These are phyloP conservation scores for Hypoxylon sp. DNA, from an alignment of 2,329 filamentous ascomycete genomes.

Conservation along the genomic window DNA sequence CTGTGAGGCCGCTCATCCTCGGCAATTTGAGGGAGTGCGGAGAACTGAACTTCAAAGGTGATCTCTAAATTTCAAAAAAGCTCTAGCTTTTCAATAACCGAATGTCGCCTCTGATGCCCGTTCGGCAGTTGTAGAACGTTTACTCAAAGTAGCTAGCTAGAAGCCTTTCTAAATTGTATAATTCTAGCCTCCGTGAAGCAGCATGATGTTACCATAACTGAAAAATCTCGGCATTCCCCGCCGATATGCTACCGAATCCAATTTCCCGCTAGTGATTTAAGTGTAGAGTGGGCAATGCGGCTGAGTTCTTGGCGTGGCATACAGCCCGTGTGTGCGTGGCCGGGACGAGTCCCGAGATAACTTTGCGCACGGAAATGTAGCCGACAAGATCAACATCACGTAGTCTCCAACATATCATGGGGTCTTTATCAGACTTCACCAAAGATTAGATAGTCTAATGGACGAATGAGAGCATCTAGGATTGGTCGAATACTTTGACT, in stretches of 20 bases:
- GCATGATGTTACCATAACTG: not conserved
- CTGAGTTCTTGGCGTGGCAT: no score
- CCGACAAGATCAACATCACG: no score
- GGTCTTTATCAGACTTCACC: no score
- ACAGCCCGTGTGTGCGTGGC: no score
- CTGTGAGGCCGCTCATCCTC: slow-evolving; percentile 10
- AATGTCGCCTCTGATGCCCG: not conserved
- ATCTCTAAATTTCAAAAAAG: not conserved
- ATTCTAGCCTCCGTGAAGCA: not conserved
- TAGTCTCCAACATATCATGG: no score
- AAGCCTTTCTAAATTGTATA: not conserved
- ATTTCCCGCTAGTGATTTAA: no score
- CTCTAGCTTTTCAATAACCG: not conserved
- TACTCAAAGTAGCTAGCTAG: not conserved
- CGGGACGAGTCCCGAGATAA: no score
- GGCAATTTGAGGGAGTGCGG: slow-evolving; percentile 3
- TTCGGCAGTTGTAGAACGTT: not conserved
- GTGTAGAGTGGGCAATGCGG: no score
- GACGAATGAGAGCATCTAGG: no score
- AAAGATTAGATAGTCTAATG: no score
- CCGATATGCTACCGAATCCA: no score
- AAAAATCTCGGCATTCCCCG: not conserved
- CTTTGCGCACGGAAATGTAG: no score
- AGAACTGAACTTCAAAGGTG: not conserved
- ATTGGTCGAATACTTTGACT: not conserved